Base-by-base conservation (phyloP, 108 stramenopile genomes). In the Nitzschia palea region DNA sequence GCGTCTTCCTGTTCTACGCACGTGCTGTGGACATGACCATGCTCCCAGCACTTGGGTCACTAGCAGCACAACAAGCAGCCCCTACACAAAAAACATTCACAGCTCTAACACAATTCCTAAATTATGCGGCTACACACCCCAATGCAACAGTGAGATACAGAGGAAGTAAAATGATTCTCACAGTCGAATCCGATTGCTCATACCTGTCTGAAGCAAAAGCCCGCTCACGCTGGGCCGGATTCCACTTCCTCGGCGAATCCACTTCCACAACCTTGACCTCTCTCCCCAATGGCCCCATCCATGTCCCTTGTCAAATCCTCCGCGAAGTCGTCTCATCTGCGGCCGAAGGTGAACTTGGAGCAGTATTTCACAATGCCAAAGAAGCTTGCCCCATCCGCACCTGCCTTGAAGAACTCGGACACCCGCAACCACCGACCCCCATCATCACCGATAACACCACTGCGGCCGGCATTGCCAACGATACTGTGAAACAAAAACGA, bases 61-160 rank as follows among this genome's bases (percentile, higher is more conserved):
- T n/a, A n/a, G n/a, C n/a, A n/a, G 8, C 44, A 68, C 1, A 67
- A 51, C 45, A 80, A 64, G 20, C 76, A 20, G 18, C 32, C n/a
- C 50, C 74, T 10, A 74, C 73, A 18, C 8, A 15, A 2, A 45
- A 58, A 17, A 74, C 67, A 12, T 8, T 31, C 8, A 14, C 22
- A 10, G 65, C 53, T 20, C 35, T 67, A 31, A 37, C 44, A 29
- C 66, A 70, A 50, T 62, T 86, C 27, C 69, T 86, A 15, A 64
- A 86, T 29, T 82, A 86, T 51, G 30, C 34, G 17, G 76, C 79
- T 29, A 71, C 80, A n/a, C 66, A 85, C 52, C 80, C 77, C 22
- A 30, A 79, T 44, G 80, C 80, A 4, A 68, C 37, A 2, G 12
- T 77, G 3, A 65, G 71, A 10, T 82, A 71, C 55, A 26, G 35